Percentiles rank a stretch among this genome's conserved stretches.
These are phyloP conservation scores for Daldinia caldariorum DNA, from an alignment of 495 filamentous ascomycete species.

Conservation along the genomic window DNA sequence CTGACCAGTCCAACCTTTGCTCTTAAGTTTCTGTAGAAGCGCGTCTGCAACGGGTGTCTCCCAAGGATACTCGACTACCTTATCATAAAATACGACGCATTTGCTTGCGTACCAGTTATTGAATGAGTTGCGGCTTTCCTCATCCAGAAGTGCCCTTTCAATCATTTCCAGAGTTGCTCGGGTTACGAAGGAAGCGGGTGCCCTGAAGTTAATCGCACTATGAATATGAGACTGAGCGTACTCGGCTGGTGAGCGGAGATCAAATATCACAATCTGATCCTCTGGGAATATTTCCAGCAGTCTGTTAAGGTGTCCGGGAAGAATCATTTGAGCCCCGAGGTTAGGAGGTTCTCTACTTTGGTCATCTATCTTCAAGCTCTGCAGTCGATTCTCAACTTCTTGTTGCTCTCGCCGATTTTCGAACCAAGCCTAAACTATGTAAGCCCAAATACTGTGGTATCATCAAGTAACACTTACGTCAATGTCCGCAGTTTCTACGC, in stretches of 20 bases:
- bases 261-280: slow-evolving; percentile 56
- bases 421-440: slow-evolving; percentile 51
- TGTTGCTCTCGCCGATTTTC: slow-evolving; percentile 56
- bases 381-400: slow-evolving; percentile 51
- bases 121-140: slow-evolving; percentile 55
- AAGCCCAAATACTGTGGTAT: slow-evolving; percentile 1
- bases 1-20: slow-evolving; percentile 56
- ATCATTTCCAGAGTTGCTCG: slow-evolving; percentile 59
- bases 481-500: slow-evolving; percentile 52
- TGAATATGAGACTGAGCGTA: slow-evolving; percentile 59
- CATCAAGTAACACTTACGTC: slow-evolving; percentile 39
- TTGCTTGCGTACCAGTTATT: slow-evolving; percentile 55
- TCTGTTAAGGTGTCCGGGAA: slow-evolving; percentile 58
- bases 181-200: slow-evolving; percentile 54
- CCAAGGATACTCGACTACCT: slow-evolving; percentile 56
- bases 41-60: slow-evolving; percentile 57
- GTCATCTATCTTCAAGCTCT: slow-evolving; percentile 49
- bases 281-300: slow-evolving; percentile 58
- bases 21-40: slow-evolving; percentile 52
- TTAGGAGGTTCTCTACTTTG: slow-evolving; percentile 36
- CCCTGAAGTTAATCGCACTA: slow-evolving; percentile 59
- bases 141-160: slow-evolving; percentile 58
- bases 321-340: slow-evolving; percentile 54
- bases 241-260: slow-evolving; percentile 54
- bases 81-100: slow-evolving; percentile 61